Conservation (phyloP, 305 asterid species). For the Fraxinus sp. region DNA sequence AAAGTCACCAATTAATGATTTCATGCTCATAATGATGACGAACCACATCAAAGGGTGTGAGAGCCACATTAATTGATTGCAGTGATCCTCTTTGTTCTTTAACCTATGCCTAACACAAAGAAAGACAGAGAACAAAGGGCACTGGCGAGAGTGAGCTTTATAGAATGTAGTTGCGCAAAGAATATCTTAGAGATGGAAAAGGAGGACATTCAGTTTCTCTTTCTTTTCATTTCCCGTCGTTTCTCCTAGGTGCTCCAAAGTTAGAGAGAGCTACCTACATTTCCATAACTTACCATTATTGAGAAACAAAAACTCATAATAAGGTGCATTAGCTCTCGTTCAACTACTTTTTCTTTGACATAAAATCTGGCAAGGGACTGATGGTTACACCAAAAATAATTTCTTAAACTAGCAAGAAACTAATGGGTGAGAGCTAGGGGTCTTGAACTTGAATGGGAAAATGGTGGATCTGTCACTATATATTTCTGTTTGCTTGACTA, state of each 20-base stretch:
- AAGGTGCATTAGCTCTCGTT: not conserved
- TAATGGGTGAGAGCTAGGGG: not conserved
- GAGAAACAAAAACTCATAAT: not conserved
- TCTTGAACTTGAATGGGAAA: not conserved
- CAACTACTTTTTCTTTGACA: not conserved
- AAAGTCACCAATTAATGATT: constrained; percentile 9
- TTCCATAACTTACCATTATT: not conserved
- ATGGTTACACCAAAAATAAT: not conserved
- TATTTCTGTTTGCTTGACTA: not conserved
- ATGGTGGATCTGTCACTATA: not conserved
- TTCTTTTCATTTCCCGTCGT: not conserved
- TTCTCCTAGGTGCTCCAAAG: not conserved
- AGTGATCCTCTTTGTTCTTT: not conserved
- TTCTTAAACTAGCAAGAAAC: not conserved
- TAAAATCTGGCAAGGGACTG: not conserved
- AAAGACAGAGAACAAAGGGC: not conserved
- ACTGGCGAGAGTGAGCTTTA: not conserved
- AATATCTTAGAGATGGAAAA: not conserved
- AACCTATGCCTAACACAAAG: not conserved
- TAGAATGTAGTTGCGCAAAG: not conserved
- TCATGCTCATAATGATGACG: not conserved
- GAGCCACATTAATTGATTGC: not conserved
- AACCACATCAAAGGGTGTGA: not conserved
- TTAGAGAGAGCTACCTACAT: not conserved
- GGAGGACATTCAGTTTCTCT: not conserved